Base-by-base conservation (phyloP, 306 rosid genomes). In the Cucurbita pepo region DNA sequence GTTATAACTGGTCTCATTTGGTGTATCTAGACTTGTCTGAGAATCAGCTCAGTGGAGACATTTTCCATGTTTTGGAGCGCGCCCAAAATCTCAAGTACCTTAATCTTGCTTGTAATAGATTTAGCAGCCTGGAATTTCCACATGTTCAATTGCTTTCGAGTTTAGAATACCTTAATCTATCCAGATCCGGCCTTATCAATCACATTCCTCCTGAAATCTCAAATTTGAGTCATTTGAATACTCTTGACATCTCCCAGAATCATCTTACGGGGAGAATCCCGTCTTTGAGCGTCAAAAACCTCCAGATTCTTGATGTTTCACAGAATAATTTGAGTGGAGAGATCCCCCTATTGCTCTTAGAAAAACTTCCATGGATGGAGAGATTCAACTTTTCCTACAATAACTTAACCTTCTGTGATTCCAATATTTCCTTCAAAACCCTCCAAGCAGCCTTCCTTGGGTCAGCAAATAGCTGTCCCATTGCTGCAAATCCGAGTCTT, bases 331-430 rank as follows among this genome's bases (percentile, higher is more conserved):
- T 95, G 84, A 89, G 87, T 74, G 99, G 99, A 75, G 86, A 82
- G 56, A 76, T 95, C 61, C 97, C 99, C 4, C 63, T 67, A 44
- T 52, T 81, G 36, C 71, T 95, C 71, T 57, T 91, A 57, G 55
- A 85, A 77, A 91, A 84, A 73, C 90, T 95, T 41, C 83, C 87
- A 64, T 72, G 62, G 81, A 95, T 91, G 97, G 90, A 85, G 86
- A 85, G 73, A 72, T 95, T 77, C 84, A 95, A 95, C 88, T 95
- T 95, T 82, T 95, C 99, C 16, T 86, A 85, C 79, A 95, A 95
- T 52, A 91, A 95, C 80, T 83, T 95, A 47, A 85, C 91, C 60
- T 75, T 95, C 14, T 95, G 99, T 85, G 83, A 86, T 72, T 86
- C 85, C 37, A 85, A 83, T 22, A 78, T 91, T 73, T 76, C 83